Evolutionary conservation across 1,284 basidiomycete species (phyloP).

Genomic region (Apiotrichum porosum): DNA sequence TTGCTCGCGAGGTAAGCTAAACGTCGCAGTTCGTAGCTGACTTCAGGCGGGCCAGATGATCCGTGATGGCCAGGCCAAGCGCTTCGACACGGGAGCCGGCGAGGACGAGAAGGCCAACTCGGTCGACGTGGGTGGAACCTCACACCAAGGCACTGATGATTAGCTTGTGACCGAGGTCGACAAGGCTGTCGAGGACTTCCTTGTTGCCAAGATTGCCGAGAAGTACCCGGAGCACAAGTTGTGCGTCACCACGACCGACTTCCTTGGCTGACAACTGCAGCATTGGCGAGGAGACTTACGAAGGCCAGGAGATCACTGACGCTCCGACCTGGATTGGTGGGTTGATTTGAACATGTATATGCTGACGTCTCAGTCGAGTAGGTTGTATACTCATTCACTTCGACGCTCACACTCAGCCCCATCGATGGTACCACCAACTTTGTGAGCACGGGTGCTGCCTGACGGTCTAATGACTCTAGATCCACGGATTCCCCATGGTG

Average conservation of each 20-base stretch:
- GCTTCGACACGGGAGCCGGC: constrained; percentile 52
- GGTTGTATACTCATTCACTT: neutral
- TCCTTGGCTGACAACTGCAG: constrained; percentile 49
- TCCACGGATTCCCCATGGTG: constrained; percentile 67
- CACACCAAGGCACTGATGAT: no score
- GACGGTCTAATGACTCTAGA: constrained; percentile 15
- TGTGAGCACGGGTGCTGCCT: constrained; percentile 54
- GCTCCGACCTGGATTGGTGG: constrained; percentile 76
- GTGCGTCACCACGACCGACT: constrained; percentile 52
- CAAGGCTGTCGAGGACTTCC: constrained; percentile 82
- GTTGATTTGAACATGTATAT: constrained; percentile 46
- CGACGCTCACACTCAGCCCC: constrained; percentile 26
- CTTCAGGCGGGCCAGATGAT: constrained; percentile 51
- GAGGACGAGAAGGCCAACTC: constrained; percentile 84
- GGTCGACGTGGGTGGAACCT: constrained; percentile 56
- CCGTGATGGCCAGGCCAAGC: constrained; percentile 46
- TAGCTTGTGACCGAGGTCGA: constrained; percentile 92
- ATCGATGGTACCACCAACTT: constrained; percentile 77
- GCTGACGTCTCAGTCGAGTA: constrained; percentile 35
- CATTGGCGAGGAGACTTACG: constrained; percentile 85
- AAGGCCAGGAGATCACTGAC: constrained; percentile 70
- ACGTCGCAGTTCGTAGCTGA: neutral
- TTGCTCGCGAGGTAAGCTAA: constrained; percentile 55
- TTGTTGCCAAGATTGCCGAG: constrained; percentile 63
- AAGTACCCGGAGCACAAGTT: constrained; percentile 76